Percentiles rank a stretch among this genome's conserved stretches.
Evolutionary conservation across 2,329 filamentous ascomycete genomes (phyloP).

Genomic region (Sclerotinia sclerotiorum): DNA sequence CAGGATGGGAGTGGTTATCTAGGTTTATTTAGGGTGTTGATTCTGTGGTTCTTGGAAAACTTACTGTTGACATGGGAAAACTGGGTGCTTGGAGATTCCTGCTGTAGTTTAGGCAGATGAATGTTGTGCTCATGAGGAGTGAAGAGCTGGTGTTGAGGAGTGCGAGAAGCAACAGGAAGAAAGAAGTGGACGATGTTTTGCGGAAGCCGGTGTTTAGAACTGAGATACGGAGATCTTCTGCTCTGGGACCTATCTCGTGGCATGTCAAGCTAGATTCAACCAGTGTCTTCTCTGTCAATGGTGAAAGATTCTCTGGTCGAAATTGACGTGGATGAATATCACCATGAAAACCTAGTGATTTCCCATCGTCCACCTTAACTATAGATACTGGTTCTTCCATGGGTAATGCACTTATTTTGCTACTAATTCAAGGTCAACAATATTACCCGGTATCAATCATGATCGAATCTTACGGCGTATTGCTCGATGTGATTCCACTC

Average conservation of each 20-base stretch:
- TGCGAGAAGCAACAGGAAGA: neutral
- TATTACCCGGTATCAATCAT: neutral
- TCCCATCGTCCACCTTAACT: neutral
- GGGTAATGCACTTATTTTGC: neutral
- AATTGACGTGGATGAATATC: neutral
- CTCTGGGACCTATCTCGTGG: neutral
- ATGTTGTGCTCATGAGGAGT: neutral
- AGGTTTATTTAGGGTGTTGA: neutral
- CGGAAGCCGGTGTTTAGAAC: neutral
- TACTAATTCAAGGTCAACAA: neutral
- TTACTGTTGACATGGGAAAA: neutral
- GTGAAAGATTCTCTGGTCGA: neutral
- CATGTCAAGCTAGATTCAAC: too few species aligned
- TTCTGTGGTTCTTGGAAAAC: neutral
- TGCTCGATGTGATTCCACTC: neutral
- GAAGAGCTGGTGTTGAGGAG: constrained; percentile 2
- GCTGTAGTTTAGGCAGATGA: constrained; percentile 4
- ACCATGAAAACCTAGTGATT: neutral
- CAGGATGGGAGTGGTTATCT: neutral
- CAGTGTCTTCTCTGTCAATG: neutral
- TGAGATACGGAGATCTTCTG: neutral
- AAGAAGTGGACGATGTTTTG: neutral
- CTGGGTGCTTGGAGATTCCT: neutral
- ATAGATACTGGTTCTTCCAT: neutral
- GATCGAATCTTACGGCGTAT: neutral